A percentile compares a stretch with the other conserved stretches of the same genome.
Conservation (phyloP, 768 basidiomycete genomes). For the Gymnopilus junonius region DNA sequence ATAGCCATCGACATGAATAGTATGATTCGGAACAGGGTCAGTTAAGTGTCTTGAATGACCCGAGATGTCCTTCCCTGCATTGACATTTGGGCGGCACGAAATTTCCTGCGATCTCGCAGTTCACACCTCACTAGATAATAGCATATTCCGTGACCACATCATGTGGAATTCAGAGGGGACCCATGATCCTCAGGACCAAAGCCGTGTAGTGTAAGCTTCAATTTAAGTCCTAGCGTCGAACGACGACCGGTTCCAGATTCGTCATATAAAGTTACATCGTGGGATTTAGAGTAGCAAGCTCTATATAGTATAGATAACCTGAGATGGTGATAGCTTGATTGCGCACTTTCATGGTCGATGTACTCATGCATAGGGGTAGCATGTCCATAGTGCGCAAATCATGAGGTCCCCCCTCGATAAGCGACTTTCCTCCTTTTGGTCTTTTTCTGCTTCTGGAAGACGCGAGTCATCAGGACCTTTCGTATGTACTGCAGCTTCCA, state of each 20-base stretch:
- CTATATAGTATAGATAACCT: not conserved
- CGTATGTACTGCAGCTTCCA: conserved; percentile 6
- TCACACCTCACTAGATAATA: not conserved
- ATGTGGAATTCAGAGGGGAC: not conserved
- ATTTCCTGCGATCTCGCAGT: not conserved
- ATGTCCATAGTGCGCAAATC: not conserved
- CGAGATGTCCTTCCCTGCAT: not conserved
- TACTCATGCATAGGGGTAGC: conserved; percentile 3
- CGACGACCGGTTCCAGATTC: not conserved
- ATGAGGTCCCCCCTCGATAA: not conserved
- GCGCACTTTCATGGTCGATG: not conserved
- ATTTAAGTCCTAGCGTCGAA: not conserved
- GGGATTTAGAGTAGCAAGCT: not conserved
- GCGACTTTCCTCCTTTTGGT: conserved; percentile 9
- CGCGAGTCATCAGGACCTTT: conserved; percentile 1
- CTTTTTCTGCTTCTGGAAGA: conserved; percentile 15
- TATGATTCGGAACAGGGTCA: not conserved
- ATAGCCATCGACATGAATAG: not conserved
- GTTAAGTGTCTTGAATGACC: not conserved
- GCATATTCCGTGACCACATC: not conserved
- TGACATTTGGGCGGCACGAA: not conserved
- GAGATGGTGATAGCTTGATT: not conserved
- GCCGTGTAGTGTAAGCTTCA: not conserved
- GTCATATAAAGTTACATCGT: not conserved
- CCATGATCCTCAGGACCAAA: not conserved